Evolutionary conservation across 2,329 filamentous ascomycete species (phyloP).

Genomic region (Bretziella fagacearum): DNA sequence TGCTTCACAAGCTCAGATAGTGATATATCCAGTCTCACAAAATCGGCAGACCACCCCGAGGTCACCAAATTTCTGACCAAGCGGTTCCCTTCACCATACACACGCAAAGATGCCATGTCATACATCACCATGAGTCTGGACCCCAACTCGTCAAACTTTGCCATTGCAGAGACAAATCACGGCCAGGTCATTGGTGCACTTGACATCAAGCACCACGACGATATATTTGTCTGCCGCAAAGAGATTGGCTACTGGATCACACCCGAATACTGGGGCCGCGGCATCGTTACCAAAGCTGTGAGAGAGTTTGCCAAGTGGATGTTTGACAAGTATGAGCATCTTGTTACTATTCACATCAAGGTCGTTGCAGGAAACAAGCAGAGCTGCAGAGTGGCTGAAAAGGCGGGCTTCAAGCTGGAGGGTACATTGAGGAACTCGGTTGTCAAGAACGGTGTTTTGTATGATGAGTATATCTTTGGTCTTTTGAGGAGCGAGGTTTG

Average conservation of each 20-base stretch:
- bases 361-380: neutral
- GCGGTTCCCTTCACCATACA: neutral
- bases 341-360: neutral
- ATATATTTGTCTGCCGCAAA: neutral
- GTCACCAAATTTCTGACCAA: neutral
- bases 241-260: conserved; percentile 4
- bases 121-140: neutral
- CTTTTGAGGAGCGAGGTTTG: neutral
- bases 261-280: neutral
- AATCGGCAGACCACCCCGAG: too few relatives aligned
- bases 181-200: neutral
- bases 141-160: neutral
- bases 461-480: neutral
- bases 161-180: neutral
- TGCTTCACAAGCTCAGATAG: too few relatives aligned
- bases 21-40: too few relatives aligned
- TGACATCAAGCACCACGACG: neutral
- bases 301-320: neutral
- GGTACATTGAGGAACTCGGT: neutral
- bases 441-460: neutral
- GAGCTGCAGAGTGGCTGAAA: neutral
- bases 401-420: neutral
- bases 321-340: neutral
- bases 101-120: neutral
- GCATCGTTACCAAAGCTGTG: neutral